Evolutionary conservation across 345 rosid genomes (phyloP).

Genomic region (Turritis glabra): DNA sequence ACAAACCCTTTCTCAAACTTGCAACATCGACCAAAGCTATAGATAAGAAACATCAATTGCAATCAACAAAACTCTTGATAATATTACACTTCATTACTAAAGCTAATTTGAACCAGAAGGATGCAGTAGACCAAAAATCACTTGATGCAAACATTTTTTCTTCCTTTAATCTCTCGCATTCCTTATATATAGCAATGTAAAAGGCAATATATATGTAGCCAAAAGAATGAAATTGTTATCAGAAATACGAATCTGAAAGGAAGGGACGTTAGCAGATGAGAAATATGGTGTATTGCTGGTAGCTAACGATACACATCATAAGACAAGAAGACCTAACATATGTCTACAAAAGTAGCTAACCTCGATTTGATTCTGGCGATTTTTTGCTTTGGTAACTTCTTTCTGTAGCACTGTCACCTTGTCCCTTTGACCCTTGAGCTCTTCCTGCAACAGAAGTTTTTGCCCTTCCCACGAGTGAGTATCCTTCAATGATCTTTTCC

Average conservation of each 20-base stretch:
- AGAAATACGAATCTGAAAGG: neutral
- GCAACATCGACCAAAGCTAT: constrained; percentile 1
- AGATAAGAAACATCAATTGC: neutral
- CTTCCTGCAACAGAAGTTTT: constrained; percentile 68
- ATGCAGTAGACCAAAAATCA: neutral
- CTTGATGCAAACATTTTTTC: neutral
- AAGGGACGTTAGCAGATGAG: constrained; percentile 6
- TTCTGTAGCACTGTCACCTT: constrained; percentile 47
- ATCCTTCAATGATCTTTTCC: constrained; percentile 60
- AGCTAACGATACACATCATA: constrained; percentile 1
- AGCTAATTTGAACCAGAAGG: neutral
- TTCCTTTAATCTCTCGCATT: neutral
- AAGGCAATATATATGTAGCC: neutral
- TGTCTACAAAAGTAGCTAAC: constrained; percentile 26
- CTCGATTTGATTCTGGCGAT: constrained; percentile 40
- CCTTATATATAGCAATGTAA: neutral
- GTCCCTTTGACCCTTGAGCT: constrained; percentile 59
- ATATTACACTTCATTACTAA: neutral
- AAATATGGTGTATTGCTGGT: neutral
- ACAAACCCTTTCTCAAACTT: neutral
- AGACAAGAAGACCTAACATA: constrained; percentile 22
- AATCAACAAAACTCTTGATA: neutral
- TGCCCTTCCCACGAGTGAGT: constrained; percentile 83
- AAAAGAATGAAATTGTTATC: neutral
- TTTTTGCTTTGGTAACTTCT: constrained; percentile 39